Evolutionary conservation across 768 basidiomycete species (phyloP).

Genomic region (Erythrobasidium yunnanense): DNA sequence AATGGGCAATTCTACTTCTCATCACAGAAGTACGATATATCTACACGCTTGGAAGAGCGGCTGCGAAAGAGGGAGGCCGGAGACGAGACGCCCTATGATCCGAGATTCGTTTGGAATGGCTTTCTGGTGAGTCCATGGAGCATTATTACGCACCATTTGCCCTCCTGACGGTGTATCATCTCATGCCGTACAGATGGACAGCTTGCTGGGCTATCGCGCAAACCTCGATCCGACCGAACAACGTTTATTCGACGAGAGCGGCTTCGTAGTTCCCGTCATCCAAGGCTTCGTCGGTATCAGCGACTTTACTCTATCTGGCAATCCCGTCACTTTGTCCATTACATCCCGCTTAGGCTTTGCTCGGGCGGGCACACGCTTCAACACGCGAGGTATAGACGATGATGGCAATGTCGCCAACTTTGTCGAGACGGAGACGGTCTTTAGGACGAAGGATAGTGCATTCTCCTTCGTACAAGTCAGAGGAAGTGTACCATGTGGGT

Average conservation of each 20-base stretch:
- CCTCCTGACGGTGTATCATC: too few relatives aligned
- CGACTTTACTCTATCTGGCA: conserved; percentile 62
- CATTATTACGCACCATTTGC: not conserved
- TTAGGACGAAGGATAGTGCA: conserved; percentile 74
- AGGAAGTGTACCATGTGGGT: conserved; percentile 86
- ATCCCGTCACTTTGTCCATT: conserved; percentile 62
- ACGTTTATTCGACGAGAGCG: conserved; percentile 64
- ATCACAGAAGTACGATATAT: conserved; percentile 76
- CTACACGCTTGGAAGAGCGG: conserved; percentile 64
- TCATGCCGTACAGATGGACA: conserved; percentile 49
- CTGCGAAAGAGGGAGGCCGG: conserved; percentile 40
- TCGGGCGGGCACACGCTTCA: conserved; percentile 92
- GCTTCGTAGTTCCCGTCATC: conserved; percentile 79
- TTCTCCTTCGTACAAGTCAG: conserved; percentile 89
- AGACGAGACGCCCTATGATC: conserved; percentile 57
- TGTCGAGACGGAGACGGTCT: conserved; percentile 89
- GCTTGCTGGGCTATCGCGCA: conserved; percentile 76
- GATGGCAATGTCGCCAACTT: conserved; percentile 92
- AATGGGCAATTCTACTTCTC: conserved; percentile 92
- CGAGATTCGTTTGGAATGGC: conserved; percentile 89
- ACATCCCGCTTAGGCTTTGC: conserved; percentile 87
- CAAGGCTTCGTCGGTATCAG: conserved; percentile 87
- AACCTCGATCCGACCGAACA: conserved; percentile 60
- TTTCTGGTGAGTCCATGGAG: conserved; percentile 48
- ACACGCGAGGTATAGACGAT: conserved; percentile 69